Evolutionary conservation across 495 filamentous ascomycete genomes (phyloP), one percentile per base, ranked within the genome.

Genomic region (Penicillium ucsense): DNA sequence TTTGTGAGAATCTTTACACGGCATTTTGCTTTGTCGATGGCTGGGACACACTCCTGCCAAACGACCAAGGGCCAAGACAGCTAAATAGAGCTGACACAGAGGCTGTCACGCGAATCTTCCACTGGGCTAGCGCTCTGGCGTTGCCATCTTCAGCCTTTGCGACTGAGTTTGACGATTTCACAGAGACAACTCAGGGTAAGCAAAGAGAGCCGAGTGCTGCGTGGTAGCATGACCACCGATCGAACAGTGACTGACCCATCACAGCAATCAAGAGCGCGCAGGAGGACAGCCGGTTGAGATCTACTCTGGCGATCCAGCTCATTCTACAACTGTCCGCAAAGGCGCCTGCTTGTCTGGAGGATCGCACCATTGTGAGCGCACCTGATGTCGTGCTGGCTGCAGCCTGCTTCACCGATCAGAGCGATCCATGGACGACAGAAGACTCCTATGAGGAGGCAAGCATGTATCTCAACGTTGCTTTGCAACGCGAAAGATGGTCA

Each of bases 361-460:
- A 63, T 20, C 46, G 46, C 4, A 48, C 52, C 7, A 47, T 55
- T 27, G 47, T 46, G 6, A 56, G 50, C 33, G 35, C 51, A 6
- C 42, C 54, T 2, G 54, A 63, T 44, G 51, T 66, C 38, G 35
- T 72, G 11, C 38, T 70, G 34, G 61, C 68, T 27, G 43, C 70
- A 38, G 67, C 68, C 10, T 66, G 67, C 52, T 83, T 76, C 60
- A 73, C 74, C 3, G 71, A 75, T 35, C 2, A 54, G 27, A 12
- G 56, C 27, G 74, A 84, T 55, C 68, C 72, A 30, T 86, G 82
- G 82, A 71, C 70, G 31, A 73, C 69, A 3, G 32, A 51, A n/a
- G 51, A 64, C 31, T 54, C 62, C 28, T 43, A 50, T 4, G 35
- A 40, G 1, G 35, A 49, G 5, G 50, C 54, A 3, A 68, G 78